These are phyloP conservation scores for Trichaptum fuscoviolaceum DNA, from an alignment of 768 basidiomycete genomes.

Conservation along the genomic window DNA sequence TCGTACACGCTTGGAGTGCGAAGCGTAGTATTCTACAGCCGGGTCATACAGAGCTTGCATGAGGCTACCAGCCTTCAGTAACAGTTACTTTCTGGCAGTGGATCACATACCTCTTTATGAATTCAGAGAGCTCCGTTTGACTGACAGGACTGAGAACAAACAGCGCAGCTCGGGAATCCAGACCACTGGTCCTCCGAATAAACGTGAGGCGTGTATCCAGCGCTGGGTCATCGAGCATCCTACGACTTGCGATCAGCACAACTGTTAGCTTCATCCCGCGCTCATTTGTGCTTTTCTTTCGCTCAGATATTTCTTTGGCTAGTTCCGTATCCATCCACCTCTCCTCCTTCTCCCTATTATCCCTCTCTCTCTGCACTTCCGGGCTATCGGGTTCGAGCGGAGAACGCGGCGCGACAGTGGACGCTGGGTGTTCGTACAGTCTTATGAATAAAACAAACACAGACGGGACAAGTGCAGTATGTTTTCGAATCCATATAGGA, in stretches of 20 bases:
- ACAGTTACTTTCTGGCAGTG: background rate
- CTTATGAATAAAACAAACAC: conserved; percentile 91
- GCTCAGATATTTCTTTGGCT: conserved; percentile 68
- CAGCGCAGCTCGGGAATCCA: conserved; percentile 87
- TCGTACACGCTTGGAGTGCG: conserved; percentile 88
- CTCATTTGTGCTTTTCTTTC: conserved; percentile 78
- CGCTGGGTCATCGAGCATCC: conserved; percentile 81
- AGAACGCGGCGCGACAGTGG: conserved; percentile 32
- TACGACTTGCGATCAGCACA: conserved; percentile 84
- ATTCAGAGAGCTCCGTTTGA: conserved; percentile 79
- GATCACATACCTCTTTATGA: conserved; percentile 63
- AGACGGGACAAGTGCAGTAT: conserved; percentile 84
- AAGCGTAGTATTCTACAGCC: conserved; percentile 88
- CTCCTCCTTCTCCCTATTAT: conserved; percentile 61
- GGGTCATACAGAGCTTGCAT: conserved; percentile 87
- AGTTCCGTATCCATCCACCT: conserved; percentile 68
- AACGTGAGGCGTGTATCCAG: conserved; percentile 81
- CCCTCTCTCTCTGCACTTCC: conserved; percentile 46
- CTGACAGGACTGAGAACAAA: conserved; percentile 95
- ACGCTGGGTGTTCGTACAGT: conserved; percentile 60
- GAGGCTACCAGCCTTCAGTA: conserved; percentile 41
- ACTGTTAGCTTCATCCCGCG: conserved; percentile 92
- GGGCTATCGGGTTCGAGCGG: conserved; percentile 44
- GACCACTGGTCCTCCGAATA: conserved; percentile 80
- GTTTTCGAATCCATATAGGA: conserved; percentile 97